Evolutionary conservation across 83 land plant genomes (phyloP), one percentile per base, ranked within the genome.

Genomic region (Larix sibirica): DNA sequence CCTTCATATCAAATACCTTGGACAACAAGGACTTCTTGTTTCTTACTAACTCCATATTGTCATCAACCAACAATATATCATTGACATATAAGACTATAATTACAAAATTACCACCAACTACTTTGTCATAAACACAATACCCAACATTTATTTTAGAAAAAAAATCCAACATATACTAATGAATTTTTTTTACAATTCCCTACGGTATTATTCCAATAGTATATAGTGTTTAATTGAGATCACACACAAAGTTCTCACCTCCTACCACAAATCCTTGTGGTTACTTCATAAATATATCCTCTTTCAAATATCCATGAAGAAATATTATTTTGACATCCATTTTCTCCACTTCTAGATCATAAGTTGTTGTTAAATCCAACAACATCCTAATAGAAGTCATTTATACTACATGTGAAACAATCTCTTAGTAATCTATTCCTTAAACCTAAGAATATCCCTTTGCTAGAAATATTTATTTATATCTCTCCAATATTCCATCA

Each of bases 401-500:
- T 56, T 80, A 64, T 9, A 67, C 76, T 4, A 80, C 77, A 9
- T 81, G 82, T 16, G 60, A 13, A 58, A 84, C 80, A 56, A 82
- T 84, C 2, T 80, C 70, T 12, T 64, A 0, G 58, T 65, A 83
- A 64, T 86, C 83, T 4, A 81, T 20, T 73, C 84, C 84, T 7
- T 26, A 3, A 33, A 64, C 24, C 69, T 83, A 82, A 3, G 79
- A 33, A 47, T 26, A 56, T 20, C 84, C 47, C 6, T 24, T 23
- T 47, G 33, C 59, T 0, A 81, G 84, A 1, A 76, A 75, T 6
- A 80, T 4, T 6, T 84, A 80, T 77, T 76, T 58, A 13, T 44
- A 44, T 23, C 6, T 6, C 5, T 69, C 36, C n/a, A 33, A 9
- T 24, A 24, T 3, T 17, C 63, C 81, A 16, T 79, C 78, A 2